Base-by-base conservation (phyloP, 371 early-diverging fungal genomes). In the Mortierella sp. region DNA sequence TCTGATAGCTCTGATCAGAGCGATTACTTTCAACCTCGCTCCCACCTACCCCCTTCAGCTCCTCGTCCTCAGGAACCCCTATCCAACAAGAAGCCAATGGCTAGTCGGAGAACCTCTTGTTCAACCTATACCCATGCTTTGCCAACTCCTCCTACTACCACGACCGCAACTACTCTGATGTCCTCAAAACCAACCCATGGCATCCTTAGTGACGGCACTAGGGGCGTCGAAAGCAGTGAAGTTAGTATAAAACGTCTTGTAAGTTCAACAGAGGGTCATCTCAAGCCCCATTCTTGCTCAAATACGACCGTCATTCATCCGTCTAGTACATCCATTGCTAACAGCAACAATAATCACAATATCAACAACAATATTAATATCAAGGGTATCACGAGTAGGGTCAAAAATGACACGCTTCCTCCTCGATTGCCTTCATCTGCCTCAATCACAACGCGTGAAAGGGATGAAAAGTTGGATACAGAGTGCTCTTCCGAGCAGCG, bases 1-100 rank as follows among this genome's bases (percentile, higher is more conserved):
- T 78, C 78, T 20, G 78, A 78, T 59, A 61, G 52, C 24, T 78
- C 78, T 60, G 72, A 72, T 49, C 72, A 69, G 49, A 73, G 78
- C 47, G 78, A 78, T 57, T 78, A 78, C 69, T 78, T 78, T 39
- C 78, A 78, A 51, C 49, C 62, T 9, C 58, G 62, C 28, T 20
- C 60, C 39, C 26, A 39, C 20, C 45, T 24, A 20, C 5, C 57
- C 11, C 40, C 30, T 26, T 22, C 30, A 8, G 26, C 60, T 43
- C 45, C 55, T 32, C 22, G 12, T 47, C 39, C 40, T 12, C 66
- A 68, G n/a, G 22, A 10, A 12, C 61, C 61, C 14, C 60, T 68
- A 20, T 60, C n/a, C 39, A 45, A 26, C 14, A n/a, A 59, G 43
- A 55, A 26, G 28, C 58, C 45, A 11, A 28, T 55, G 18, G 9